These are phyloP conservation scores for Taiozyma sp. DNA, from an alignment of 1,139 yeast species.

Conservation along the genomic window DNA sequence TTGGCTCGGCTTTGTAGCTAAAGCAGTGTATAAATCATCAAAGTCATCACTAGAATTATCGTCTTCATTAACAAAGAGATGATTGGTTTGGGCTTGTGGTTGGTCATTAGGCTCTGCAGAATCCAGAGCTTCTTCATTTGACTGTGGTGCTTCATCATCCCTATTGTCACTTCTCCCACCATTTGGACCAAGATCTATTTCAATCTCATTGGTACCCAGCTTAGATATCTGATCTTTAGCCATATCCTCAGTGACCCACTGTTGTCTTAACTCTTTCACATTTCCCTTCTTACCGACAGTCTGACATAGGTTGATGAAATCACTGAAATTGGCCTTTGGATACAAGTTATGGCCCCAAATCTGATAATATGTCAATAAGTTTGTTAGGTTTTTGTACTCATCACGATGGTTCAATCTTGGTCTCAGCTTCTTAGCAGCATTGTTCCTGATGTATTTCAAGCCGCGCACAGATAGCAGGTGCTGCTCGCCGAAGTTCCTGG, in stretches of 20 bases:
- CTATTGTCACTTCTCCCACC: neutral
- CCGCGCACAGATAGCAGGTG: constrained; percentile 45
- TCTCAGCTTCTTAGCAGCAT: constrained; percentile 34
- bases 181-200: neutral
- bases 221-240: neutral
- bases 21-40: neutral
- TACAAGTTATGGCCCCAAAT: constrained; percentile 80
- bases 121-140: neutral
- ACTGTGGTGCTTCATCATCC: neutral
- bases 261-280: constrained; percentile 11
- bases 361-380: constrained; percentile 63
- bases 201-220: neutral
- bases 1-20: neutral
- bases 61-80: constrained; percentile 1
- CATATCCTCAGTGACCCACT: constrained; percentile 15
- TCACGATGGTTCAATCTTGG: constrained; percentile 31
- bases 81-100: neutral
- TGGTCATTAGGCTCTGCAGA: neutral
- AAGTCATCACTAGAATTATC: neutral
- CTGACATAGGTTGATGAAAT: constrained; percentile 34
- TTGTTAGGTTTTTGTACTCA: constrained; percentile 37
- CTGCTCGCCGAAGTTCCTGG: constrained; percentile 41
- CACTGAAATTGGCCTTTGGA: constrained; percentile 73
- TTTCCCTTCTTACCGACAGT: constrained; percentile 10
- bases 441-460: constrained; percentile 38